Percentiles rank a stretch among this genome's conserved stretches.
Conservation (phyloP, 192 early-diverging fungal species). For the Anaeromyces robustus region DNA sequence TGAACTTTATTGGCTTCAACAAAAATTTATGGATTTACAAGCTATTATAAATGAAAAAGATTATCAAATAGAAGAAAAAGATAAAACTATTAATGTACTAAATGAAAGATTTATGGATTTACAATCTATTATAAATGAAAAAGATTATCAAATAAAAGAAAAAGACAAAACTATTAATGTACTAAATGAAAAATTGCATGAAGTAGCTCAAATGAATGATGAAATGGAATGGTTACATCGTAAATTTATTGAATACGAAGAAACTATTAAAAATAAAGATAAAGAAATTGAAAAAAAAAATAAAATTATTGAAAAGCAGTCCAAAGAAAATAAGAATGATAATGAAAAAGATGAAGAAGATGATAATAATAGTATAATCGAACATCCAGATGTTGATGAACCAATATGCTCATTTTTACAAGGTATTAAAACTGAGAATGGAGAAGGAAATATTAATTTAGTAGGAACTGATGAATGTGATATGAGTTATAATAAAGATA, state of each 20-base stretch:
- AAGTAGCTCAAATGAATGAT: background rate
- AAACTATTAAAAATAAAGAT: background rate
- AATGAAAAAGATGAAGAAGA: background rate
- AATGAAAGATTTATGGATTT: background rate
- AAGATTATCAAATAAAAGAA: background rate
- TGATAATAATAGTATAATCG: background rate
- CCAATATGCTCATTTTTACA: background rate
- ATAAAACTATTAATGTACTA: background rate
- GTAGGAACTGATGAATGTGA: too few relatives aligned
- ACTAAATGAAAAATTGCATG: background rate
- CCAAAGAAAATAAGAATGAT: background rate
- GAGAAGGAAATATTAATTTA: too few relatives aligned
- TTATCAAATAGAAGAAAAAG: background rate
- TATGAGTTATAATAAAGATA: background rate
- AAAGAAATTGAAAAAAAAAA: background rate
- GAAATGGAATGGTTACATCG: background rate
- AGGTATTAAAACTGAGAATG: too few relatives aligned
- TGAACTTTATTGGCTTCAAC: background rate
- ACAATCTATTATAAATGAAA: background rate
- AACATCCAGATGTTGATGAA: background rate
- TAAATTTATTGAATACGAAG: background rate
- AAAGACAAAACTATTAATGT: background rate
- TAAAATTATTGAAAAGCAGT: background rate
- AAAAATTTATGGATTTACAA: background rate
- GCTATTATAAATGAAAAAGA: background rate